phyloP scores from a whole-genome alignment of 179 eudicot genomes.

The Silene noctiflora region DNA sequence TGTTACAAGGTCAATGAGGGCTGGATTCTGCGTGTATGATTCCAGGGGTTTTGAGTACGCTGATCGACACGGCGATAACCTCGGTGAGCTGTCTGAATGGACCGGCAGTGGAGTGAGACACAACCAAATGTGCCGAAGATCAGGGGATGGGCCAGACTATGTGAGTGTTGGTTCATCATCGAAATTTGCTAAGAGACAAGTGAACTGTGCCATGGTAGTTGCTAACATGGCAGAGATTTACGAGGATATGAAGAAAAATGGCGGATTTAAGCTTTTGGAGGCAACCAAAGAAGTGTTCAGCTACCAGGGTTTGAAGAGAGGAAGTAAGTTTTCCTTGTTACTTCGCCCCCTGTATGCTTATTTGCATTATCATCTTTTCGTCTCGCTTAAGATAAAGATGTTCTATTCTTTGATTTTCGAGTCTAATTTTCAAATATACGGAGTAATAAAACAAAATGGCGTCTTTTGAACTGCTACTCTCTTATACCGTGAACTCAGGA shows the following conservation, averaged over 20 bases:
- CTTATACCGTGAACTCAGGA: too few relatives aligned
- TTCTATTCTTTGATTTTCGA: too few relatives aligned
- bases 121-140: constrained; percentile 46
- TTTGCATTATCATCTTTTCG: not conserved
- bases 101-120: constrained; percentile 54
- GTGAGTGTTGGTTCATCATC: constrained; percentile 3
- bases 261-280: constrained; percentile 48
- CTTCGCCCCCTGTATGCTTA: too few relatives aligned
- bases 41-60: constrained; percentile 51
- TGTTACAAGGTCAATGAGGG: constrained; percentile 60
- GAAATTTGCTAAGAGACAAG: constrained; percentile 45
- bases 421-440: too few relatives aligned
- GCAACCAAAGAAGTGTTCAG: constrained; percentile 48
- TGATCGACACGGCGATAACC: constrained; percentile 26
- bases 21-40: constrained; percentile 73
- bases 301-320: constrained; percentile 38
- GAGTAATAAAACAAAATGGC: too few relatives aligned
- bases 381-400: too few relatives aligned
- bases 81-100: constrained; percentile 52
- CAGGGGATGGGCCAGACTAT: constrained; percentile 29
- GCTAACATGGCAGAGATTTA: constrained; percentile 55
- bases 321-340: constrained; percentile 44
- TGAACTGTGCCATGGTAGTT: constrained; percentile 59
- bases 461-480: too few relatives aligned
- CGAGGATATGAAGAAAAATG: constrained; percentile 33